phyloP scores from a whole-genome alignment of 306 rosid genomes.

The Gynostemma pentaphyllum region DNA sequence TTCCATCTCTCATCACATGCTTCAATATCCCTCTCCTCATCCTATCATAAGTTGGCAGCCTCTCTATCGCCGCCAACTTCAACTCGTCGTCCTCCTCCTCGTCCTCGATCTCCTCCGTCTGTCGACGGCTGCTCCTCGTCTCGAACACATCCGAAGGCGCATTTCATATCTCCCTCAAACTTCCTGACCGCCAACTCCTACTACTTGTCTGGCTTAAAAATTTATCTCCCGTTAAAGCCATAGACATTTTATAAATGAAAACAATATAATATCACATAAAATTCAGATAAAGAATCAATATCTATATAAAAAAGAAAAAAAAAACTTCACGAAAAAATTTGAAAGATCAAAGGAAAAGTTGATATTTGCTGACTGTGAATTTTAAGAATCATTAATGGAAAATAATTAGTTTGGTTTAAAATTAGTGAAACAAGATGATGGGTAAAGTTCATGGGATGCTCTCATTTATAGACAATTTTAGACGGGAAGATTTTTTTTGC shows the following conservation, averaged over 20 bases:
- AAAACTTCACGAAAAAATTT: too few relatives aligned
- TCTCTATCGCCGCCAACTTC: constrained; percentile 68
- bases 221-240: constrained; percentile 34
- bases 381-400: too few relatives aligned
- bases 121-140: too few relatives aligned
- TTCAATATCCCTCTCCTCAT: constrained; percentile 47
- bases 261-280: not conserved
- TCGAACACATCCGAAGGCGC: too few relatives aligned
- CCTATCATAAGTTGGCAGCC: constrained; percentile 67
- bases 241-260: constrained; percentile 17
- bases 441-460: too few relatives aligned
- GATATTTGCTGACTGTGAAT: too few relatives aligned
- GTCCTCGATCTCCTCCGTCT: constrained; percentile 52
- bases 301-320: too few relatives aligned
- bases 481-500: too few relatives aligned
- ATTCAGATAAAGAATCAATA: not conserved
- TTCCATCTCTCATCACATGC: constrained; percentile 43
- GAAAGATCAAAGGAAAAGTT: too few relatives aligned
- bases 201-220: constrained; percentile 26
- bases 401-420: too few relatives aligned
- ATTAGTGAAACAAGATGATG: too few relatives aligned
- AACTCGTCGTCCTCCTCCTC: constrained; percentile 45
- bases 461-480: too few relatives aligned
- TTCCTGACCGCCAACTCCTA: constrained; percentile 35
- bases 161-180: constrained; percentile 49